phyloP scores from a whole-genome alignment of 306 rosid genomes.

The Betula pendula region DNA sequence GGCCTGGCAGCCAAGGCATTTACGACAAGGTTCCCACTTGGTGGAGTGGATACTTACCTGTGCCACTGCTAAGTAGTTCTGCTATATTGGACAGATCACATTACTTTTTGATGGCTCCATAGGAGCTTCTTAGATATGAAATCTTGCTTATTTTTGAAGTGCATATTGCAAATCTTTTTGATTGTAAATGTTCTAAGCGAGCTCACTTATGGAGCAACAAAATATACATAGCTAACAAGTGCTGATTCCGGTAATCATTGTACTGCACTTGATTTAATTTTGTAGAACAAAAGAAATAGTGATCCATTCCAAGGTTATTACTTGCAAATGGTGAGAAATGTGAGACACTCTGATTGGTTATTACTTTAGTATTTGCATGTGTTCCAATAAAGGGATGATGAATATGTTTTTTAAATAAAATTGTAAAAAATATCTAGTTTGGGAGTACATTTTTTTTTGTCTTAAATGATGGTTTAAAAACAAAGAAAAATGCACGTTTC shows the following conservation, averaged over 20 bases:
- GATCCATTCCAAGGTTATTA: neutral
- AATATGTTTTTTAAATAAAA: no score
- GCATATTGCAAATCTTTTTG: neutral
- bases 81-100: neutral
- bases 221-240: neutral
- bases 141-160: neutral
- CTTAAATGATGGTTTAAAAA: no score
- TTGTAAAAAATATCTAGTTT: no score
- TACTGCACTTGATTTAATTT: neutral
- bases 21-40: conserved; percentile 21
- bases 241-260: neutral
- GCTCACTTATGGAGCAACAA: neutral
- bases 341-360: neutral
- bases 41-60: conserved; percentile 45
- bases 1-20: conserved; percentile 39
- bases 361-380: neutral
- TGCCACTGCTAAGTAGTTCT: conserved; percentile 28
- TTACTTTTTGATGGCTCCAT: neutral
- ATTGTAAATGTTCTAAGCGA: neutral
- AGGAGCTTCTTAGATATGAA: conserved; percentile 14
- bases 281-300: neutral
- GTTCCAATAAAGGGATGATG: no score
- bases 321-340: neutral
- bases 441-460: no score
- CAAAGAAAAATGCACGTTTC: no score